These are phyloP conservation scores for Magnolia officinalis DNA, from an alignment of 164 flowering plant species.

Conservation along the genomic window DNA sequence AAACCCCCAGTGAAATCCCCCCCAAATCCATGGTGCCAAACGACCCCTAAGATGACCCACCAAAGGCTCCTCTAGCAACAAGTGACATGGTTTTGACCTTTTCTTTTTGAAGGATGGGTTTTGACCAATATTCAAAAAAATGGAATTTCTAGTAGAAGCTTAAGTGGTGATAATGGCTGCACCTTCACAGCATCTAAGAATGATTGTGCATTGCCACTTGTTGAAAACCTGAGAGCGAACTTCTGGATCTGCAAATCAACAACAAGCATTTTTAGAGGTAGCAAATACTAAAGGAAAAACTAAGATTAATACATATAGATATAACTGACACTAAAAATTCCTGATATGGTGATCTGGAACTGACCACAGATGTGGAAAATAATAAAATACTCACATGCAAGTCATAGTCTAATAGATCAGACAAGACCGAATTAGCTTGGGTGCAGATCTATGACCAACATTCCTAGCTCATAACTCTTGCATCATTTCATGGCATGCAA, in stretches of 20 bases:
- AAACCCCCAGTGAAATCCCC: no score
- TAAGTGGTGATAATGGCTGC: background rate
- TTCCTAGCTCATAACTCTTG: no score
- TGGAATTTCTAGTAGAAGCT: background rate
- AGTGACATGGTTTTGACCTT: no score
- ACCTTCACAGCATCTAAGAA: slow-evolving; percentile 32
- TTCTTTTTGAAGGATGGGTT: background rate
- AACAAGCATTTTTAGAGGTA: background rate
- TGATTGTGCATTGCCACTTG: slow-evolving; percentile 19
- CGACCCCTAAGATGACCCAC: no score
- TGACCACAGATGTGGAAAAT: background rate
- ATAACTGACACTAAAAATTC: background rate
- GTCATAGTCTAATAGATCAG: background rate
- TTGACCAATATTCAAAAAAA: background rate
- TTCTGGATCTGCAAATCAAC: slow-evolving; percentile 34
- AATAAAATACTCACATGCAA: background rate
- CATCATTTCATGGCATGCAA: no score
- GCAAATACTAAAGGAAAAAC: background rate
- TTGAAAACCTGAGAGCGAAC: slow-evolving; percentile 33
- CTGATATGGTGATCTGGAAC: background rate
- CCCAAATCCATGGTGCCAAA: no score
- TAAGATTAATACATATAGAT: no score
- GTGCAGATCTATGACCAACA: no score
- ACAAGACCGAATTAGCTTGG: no score
- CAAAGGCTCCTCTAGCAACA: no score